These are phyloP conservation scores for Tylopilus sp. DNA, from an alignment of 768 basidiomycete species.

Conservation along the genomic window DNA sequence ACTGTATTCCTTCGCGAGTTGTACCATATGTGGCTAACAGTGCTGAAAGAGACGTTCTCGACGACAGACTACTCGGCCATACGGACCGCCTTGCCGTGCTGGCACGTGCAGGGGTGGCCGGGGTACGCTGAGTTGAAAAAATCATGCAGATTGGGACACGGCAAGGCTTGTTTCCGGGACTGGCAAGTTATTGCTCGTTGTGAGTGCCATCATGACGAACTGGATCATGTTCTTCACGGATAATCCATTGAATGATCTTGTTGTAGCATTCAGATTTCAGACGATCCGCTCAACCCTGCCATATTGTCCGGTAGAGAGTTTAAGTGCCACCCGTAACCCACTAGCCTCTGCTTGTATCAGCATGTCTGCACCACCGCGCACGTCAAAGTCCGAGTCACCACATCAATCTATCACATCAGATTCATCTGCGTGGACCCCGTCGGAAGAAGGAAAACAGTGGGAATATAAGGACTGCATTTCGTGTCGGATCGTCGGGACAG, in stretches of 20 bases:
- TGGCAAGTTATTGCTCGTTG: neutral
- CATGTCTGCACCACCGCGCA: slow-evolving; percentile 22
- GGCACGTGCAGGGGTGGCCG: no score
- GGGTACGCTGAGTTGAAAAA: neutral
- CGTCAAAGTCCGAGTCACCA: slow-evolving; percentile 5
- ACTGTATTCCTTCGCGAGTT: no score
- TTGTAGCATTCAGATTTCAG: neutral
- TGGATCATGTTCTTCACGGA: neutral
- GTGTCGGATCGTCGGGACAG: slow-evolving; percentile 67
- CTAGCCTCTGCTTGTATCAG: neutral
- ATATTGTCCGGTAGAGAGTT: no score
- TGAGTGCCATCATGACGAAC: neutral
- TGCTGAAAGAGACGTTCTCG: no score
- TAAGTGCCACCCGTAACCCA: neutral
- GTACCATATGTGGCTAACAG: no score
- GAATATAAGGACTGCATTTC: slow-evolving; percentile 56
- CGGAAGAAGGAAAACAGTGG: slow-evolving; percentile 10
- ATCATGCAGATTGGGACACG: neutral
- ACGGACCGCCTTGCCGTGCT: no score
- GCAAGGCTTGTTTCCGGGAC: neutral
- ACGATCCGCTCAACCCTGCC: neutral
- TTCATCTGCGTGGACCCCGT: neutral
- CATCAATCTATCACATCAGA: neutral
- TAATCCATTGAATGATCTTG: neutral
- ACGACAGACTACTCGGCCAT: no score